A percentile compares a stretch with the other conserved stretches of the same genome.
Evolutionary conservation across 495 filamentous ascomycete genomes (phyloP).

Genomic region (Oleoguttula mirabilis): DNA sequence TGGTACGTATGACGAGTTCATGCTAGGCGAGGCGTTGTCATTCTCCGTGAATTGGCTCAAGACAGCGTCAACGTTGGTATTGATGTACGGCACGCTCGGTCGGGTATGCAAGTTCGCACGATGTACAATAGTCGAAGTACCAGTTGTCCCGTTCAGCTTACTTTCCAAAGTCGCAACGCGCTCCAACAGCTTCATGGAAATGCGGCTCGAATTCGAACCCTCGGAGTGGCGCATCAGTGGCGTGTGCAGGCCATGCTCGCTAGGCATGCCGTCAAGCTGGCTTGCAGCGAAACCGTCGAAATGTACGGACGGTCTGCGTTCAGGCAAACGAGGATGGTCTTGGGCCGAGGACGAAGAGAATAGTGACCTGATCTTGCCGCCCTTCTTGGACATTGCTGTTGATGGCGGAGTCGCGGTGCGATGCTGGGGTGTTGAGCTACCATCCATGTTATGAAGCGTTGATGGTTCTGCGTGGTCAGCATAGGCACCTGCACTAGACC

Average conservation of each 20-base stretch:
- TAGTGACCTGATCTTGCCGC: background rate
- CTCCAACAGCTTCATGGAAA: conserved; percentile 12
- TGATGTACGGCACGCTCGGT: conserved; percentile 12
- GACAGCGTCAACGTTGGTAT: conserved; percentile 6
- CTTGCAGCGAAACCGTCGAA: conserved; percentile 10
- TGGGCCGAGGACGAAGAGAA: conserved; percentile 5
- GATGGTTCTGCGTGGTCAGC: conserved; percentile 1
- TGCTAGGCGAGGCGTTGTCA: conserved; percentile 10
- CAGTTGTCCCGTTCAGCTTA: conserved; percentile 13
- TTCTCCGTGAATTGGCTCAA: background rate
- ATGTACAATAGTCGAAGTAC: conserved; percentile 15
- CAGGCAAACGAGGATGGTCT: background rate
- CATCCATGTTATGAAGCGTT: conserved; percentile 3
- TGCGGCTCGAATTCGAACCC: conserved; percentile 2
- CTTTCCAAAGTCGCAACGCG: conserved; percentile 10
- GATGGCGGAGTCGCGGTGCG: conserved; percentile 7
- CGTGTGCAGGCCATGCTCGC: background rate
- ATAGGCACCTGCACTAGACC: background rate
- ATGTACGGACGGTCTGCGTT: conserved; percentile 16
- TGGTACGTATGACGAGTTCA: conserved; percentile 2
- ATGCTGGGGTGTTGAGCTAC: conserved; percentile 4
- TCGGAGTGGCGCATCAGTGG: background rate
- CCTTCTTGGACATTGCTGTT: conserved; percentile 3
- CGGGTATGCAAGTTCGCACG: conserved; percentile 9
- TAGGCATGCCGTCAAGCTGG: conserved; percentile 13